Evolutionary conservation across 2,329 filamentous ascomycete genomes (phyloP), one percentile per base, ranked within the genome.

Genomic region (Neodidymelliopsis sp.): DNA sequence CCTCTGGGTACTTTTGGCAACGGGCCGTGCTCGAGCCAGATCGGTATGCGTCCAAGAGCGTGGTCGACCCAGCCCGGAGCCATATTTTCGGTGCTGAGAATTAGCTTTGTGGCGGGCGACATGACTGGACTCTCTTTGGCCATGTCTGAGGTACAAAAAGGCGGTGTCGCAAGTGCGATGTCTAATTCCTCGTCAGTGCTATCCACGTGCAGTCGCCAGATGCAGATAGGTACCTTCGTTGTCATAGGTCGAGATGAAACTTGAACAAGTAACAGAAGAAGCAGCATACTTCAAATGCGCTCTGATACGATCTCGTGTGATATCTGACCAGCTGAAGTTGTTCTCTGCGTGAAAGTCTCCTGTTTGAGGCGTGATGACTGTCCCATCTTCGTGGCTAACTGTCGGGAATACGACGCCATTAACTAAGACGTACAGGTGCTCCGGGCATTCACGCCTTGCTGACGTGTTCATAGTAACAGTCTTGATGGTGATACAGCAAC

Each of bases 1-100:
- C 31, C 43, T 33, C 20, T 46, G 2, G 47, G 40, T 8, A 39
- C 36, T 23, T 45, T 41, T 8, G 38, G 49, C 7, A 40, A 25
- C 6, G 35, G 15, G 9, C n/a, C 45, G 12, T 44, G 18, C 4
- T 53, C 29, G 1, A 56, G 20, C 53, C 49, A 56, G 24, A 47
- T 41, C 12, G 49, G 53, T 2, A 55, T 15, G 6, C 25, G 23
- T 11, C 19, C 33, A 4, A 18, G 20, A 13, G 19, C 10, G 2
- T 31, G 34, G 1, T 41, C 36, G 4, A 34, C 28, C 44, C 30
- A 48, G 7, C 30, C 37, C 18, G 44, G 24, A 5, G 33, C 23
- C 25, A 41, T n/a, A 3, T 18, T 16, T 2, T 36, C 30, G 4
- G 36, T 41, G 19, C 41, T 25, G 3, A 48, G 13, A 3, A 40